phyloP scores from a whole-genome alignment of 768 basidiomycete genomes.

The Multifurca ochricompacta region DNA sequence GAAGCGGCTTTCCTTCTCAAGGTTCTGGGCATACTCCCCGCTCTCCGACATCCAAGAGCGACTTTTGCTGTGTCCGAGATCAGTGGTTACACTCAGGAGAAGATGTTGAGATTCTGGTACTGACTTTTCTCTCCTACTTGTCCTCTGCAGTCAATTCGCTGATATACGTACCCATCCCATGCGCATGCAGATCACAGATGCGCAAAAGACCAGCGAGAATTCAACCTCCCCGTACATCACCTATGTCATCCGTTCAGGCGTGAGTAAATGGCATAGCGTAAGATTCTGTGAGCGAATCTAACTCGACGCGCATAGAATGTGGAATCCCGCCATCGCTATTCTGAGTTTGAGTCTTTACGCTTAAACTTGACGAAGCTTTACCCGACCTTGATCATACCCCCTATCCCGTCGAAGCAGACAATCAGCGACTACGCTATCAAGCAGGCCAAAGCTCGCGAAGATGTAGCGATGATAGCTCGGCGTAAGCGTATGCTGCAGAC shows the following conservation, averaged over 20 bases:
- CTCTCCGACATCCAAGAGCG: constrained; percentile 53
- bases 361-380: constrained; percentile 78
- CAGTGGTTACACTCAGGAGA: constrained; percentile 75
- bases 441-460: constrained; percentile 94
- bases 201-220: constrained; percentile 88
- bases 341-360: constrained; percentile 93
- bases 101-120: constrained; percentile 70
- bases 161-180: neutral
- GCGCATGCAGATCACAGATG: constrained; percentile 76
- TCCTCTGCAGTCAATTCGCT: neutral
- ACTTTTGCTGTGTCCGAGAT: constrained; percentile 73
- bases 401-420: constrained; percentile 95
- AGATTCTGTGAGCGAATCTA: neutral
- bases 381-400: constrained; percentile 93
- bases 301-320: constrained; percentile 45
- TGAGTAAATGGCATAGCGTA: constrained; percentile 30
- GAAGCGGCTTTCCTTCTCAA: constrained; percentile 46
- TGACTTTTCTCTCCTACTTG: constrained; percentile 23
- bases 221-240: constrained; percentile 88
- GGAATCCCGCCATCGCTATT: constrained; percentile 86
- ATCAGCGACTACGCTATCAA: constrained; percentile 96
- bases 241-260: constrained; percentile 87
- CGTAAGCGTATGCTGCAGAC: constrained; percentile 93
- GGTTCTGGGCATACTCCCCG: constrained; percentile 44
- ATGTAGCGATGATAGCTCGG: constrained; percentile 82